Conservation (phyloP, 2,329 filamentous ascomycete species). For the Fusarium albidum region DNA sequence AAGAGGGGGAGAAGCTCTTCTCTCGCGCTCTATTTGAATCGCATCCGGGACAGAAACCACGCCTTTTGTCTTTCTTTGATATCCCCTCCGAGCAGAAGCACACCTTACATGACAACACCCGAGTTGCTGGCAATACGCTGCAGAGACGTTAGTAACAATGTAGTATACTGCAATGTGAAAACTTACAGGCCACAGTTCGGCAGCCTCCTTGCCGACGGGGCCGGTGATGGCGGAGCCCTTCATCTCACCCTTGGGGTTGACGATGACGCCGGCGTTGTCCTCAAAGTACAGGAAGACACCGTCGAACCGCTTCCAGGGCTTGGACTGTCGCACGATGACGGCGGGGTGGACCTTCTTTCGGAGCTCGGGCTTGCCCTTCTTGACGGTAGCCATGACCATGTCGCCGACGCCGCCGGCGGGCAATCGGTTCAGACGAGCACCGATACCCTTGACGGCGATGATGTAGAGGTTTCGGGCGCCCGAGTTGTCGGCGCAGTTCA, state of each 20-base stretch:
- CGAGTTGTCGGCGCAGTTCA: slow-evolving; percentile 99
- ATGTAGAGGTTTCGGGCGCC: slow-evolving; percentile 99
- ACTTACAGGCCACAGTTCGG: slow-evolving; percentile 98
- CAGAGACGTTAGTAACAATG: slow-evolving; percentile 46
- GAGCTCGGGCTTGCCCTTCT: slow-evolving; percentile 99
- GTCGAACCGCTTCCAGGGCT: slow-evolving; percentile 98
- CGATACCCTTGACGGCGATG: slow-evolving; percentile 99
- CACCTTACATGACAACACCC: slow-evolving; percentile 97
- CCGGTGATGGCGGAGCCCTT: slow-evolving; percentile 99
- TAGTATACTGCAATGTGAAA: too few species aligned
- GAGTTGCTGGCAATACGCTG: slow-evolving; percentile 99
- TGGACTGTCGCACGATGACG: slow-evolving; percentile 98
- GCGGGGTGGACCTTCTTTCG: slow-evolving; percentile 99
- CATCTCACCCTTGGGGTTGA: slow-evolving; percentile 99
- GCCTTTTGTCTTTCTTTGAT: slow-evolving; percentile 43
- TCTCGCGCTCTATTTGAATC: slow-evolving; percentile 47
- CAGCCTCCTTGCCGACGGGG: slow-evolving; percentile 99
- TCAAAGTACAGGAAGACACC: slow-evolving; percentile 99
- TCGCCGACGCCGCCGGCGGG: slow-evolving; percentile 97
- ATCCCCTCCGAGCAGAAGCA: slow-evolving; percentile 37
- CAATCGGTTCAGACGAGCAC: slow-evolving; percentile 96
- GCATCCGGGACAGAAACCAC: slow-evolving; percentile 44
- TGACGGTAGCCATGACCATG: slow-evolving; percentile 99
- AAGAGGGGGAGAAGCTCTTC: slow-evolving; percentile 37
- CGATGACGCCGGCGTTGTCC: slow-evolving; percentile 99